Evolutionary conservation across 2,329 filamentous ascomycete genomes (phyloP), one percentile per base, ranked within the genome.

Genomic region (Exophiala sp.): DNA sequence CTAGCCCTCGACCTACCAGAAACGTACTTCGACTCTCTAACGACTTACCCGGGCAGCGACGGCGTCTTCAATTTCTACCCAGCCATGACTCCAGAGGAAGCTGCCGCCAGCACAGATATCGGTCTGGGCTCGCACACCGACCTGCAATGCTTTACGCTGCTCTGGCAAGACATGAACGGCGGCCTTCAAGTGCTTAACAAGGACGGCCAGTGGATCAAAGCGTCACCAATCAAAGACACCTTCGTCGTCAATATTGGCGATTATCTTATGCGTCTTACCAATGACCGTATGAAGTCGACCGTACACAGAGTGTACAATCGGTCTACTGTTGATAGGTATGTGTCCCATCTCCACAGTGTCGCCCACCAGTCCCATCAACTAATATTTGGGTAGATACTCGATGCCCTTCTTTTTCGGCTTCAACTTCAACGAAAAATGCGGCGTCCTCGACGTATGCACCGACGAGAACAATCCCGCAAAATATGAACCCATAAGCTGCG

Each of bases 391-490:
- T 48, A 68, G 78, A 11, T 76, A 78, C 39, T 80, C 75, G 0
- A 79, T 82, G 75, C 78, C 79, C 1, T 82, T 82, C 63, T 82
- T 82, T 65, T 77, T 82, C 60, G 75, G 75, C 0, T 74, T 81
- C 52, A 79, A 81, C 59, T 77, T 78, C 45, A 77, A 82, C 49
- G 75, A 75, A 29, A 72, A 75, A 14, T 75, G 75, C 52, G 69
- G 72, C 6, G 76, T 80, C 54, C 70, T 83, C 43, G 71, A 75
- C 1, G 60, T 44, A 18, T 62, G 60, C 49, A 70, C 68, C 16
- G 71, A 71, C n/a, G 69, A 71, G 21, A 65, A 67, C 2, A 70
- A 74, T 48, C 74, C 76, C 0, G 70, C 75, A 34, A 80, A 76
- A 63, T 82, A 83, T 60, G 73, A 75, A 50, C 77, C 79, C 18